Base-by-base conservation (phyloP, 495 filamentous ascomycete species). In the Pyrenula massariospora region DNA sequence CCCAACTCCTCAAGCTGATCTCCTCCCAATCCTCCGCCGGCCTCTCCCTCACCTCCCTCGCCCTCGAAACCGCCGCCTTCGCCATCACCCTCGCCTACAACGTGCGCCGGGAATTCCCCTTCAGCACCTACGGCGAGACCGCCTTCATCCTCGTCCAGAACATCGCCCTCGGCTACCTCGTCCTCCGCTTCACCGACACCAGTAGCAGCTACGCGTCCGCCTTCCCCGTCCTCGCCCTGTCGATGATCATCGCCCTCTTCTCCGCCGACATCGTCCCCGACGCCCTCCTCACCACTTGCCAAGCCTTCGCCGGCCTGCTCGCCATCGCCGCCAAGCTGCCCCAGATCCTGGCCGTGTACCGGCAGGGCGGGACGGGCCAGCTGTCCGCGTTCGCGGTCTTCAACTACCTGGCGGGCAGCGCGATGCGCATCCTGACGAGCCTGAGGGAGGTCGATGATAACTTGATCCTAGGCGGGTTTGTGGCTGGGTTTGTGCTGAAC, bases 311-410 rank as follows among this genome's bases (percentile, higher is more conserved):
- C 0, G 93, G 92, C 20, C 78, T 84, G 25, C 66, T 98, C 57
- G 81, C 87, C 24, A 80, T 96, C 31, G 87, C 85, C 23, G 93
- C 88, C 74, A 97, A 97, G 77, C 66, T 88, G 54, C 94, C 93
- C 57, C 93, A 97, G 77, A 96, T 97, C 61, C 74, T 77, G 55
- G 84, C 88, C 22, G 88, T 96, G 66, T 89, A 83, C 74, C 76
- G 78, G 58, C 71, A 95, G 66, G 91, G 89, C 22, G 86, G 88
- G 42, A 98, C 93, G 12, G 93, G 93, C 53, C 92, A 96, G 77
- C 74, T 98, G 66, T 95, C 89, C 67, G 94, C 94, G 56, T 96
- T 95, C 70, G 88, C 91, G 55, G 93, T 98, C 54, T 95, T 97
- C 77, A 96, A 95, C 77, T 98, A 95, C 70, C 89, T 98, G 62